These are phyloP conservation scores for Saccharomycopsis fermentans DNA, from an alignment of 805 yeast genomes.

Conservation along the genomic window DNA sequence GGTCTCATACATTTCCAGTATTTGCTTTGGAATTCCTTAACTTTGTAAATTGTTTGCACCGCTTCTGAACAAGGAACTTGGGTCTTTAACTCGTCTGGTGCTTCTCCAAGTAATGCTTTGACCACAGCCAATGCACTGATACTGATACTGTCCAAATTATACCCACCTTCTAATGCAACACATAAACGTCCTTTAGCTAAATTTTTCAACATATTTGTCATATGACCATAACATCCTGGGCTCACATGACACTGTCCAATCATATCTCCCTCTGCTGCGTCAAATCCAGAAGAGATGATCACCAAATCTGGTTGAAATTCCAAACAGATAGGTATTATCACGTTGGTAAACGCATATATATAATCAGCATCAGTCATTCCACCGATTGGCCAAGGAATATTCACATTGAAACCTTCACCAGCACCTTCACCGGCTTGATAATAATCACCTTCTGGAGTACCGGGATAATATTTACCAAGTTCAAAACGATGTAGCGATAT, in stretches of 20 bases:
- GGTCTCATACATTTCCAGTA: constrained; percentile 83
- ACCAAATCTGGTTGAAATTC: constrained; percentile 92
- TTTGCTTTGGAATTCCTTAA: constrained; percentile 65
- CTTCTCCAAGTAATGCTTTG: constrained; percentile 85
- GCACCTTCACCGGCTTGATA: constrained; percentile 74
- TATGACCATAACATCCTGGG: constrained; percentile 92
- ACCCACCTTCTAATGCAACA: constrained; percentile 93
- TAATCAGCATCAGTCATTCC: constrained; percentile 97
- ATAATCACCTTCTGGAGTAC: constrained; percentile 75
- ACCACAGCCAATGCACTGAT: constrained; percentile 87
- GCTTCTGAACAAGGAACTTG: constrained; percentile 66
- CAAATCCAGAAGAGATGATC: constrained; percentile 91
- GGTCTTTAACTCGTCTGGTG: constrained; percentile 70
- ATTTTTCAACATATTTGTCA: constrained; percentile 85
- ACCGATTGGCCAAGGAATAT: constrained; percentile 86
- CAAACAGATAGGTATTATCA: constrained; percentile 77
- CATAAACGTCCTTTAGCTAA: constrained; percentile 83
- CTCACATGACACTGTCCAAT: constrained; percentile 95
- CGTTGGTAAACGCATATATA: constrained; percentile 77
- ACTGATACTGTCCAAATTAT: constrained; percentile 84
- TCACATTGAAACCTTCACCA: constrained; percentile 82
- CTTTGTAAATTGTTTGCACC: constrained; percentile 71
- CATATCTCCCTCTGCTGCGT: constrained; percentile 97
- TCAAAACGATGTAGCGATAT: constrained; percentile 90
- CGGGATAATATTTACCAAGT: constrained; percentile 87